Evolutionary conservation across 2,329 filamentous ascomycete species (phyloP).

Genomic region (Raffaelea deltoideospora): DNA sequence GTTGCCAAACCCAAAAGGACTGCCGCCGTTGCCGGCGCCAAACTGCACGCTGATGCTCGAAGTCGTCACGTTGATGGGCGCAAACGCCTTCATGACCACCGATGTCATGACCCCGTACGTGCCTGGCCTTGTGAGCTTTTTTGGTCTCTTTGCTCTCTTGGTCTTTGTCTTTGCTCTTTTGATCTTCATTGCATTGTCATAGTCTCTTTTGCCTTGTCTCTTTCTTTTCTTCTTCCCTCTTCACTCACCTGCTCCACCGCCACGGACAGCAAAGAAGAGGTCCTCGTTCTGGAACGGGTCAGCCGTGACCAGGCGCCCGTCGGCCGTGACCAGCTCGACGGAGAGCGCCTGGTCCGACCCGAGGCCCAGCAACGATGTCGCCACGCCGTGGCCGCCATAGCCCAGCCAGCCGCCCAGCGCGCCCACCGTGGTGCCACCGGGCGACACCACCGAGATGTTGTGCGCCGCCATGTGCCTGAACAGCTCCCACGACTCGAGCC

Average conservation of each 20-base stretch:
- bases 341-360: conserved; percentile 36
- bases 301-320: conserved; percentile 29
- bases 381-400: conserved; percentile 32
- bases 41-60: conserved; percentile 9
- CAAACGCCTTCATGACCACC: conserved; percentile 12
- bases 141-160: too few relatives aligned
- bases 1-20: conserved; percentile 4
- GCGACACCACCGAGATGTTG: conserved; percentile 18
- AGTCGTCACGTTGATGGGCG: conserved; percentile 9
- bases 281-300: conserved; percentile 29
- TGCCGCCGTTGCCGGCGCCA: conserved; percentile 1
- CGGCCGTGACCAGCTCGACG: conserved; percentile 30
- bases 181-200: too few relatives aligned
- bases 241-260: conserved; percentile 20
- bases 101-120: conserved; percentile 14
- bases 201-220: too few relatives aligned
- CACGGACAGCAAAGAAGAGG: conserved; percentile 39
- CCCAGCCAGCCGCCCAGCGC: conserved; percentile 36
- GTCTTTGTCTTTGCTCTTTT: too few relatives aligned
- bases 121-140: too few relatives aligned
- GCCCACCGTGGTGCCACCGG: conserved; percentile 19
- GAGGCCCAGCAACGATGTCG: conserved; percentile 30
- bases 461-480: conserved; percentile 16
- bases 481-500: conserved; percentile 20
- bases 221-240: background rate